Base-by-base conservation (phyloP, 176 grass and related monocot species). In the Triticum monococcum region DNA sequence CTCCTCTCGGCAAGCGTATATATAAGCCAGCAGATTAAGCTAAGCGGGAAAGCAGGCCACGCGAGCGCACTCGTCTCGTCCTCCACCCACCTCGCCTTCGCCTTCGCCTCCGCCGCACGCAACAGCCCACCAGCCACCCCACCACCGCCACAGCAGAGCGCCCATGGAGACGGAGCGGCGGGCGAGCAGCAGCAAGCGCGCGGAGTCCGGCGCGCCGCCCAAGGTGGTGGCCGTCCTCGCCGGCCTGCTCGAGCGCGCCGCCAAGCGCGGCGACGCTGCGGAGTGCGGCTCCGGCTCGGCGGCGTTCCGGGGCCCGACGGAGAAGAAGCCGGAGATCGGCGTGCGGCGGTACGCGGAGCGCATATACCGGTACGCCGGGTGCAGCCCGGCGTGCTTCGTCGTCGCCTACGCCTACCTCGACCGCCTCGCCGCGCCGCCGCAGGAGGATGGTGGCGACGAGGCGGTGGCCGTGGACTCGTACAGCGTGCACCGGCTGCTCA, bases 371-470 rank as follows among this genome's bases (percentile, higher is more conserved):
- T 93, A 96, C 89, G 88, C 89, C 45, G 87, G 85, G 66, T 93
- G 94, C 85, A 91, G 94, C 80, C 81, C 89, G 0, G 87, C 91
- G 31, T 96, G 94, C 94, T 96, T 87, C 89, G 85, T 93, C 3
- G 89, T 90, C 24, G 94, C 91, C 31, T 88, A 90, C 88, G 90
- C 87, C 48, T 93, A 96, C 87, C 91, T 96, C 82, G 91, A 93
- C 91, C 89, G 94, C 78, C 89, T 96, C 61, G 77, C 76, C 2
- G 12, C 56, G 61, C 30, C 56, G 50, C 23, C 0, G n/a, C 4
- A 0, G 64, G 56, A 7, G 3, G 82, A 63, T 0, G 17, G 0
- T 5, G 35, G 1, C 4, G 8, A n/a, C 10, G 56, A 14, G 7
- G 77, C 8, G 28, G 78, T 43, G 22, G 72, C 20, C 18, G 70